Evolutionary conservation across 1,284 basidiomycete species (phyloP), one percentile per base, ranked within the genome.

Genomic region (Microbotryomycetes sp.): DNA sequence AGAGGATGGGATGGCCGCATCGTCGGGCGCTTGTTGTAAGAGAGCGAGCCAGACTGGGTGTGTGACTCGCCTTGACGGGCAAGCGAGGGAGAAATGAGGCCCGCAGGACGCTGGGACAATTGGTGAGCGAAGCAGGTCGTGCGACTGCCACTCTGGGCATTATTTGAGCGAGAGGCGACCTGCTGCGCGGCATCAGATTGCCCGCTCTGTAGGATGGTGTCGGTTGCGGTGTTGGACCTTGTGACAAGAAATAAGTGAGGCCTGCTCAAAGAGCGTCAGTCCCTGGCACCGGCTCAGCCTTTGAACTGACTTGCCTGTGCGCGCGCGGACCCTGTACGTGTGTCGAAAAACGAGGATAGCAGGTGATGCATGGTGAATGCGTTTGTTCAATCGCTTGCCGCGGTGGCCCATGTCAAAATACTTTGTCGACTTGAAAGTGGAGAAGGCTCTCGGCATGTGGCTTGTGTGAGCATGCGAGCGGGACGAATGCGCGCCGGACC

Each of bases 1-100:
- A 13, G 23, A 66, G 52, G 45, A 68, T 35, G 9, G 54, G 61
- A 24, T 61, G 24, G 13, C 48, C 64, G 3, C 49, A 45, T 41
- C 35, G 35, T 41, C 35, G 35, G 18, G 35, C 9, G 18, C 11
- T 41, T 9, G 35, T 41, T 18, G 35, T 11, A 18, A 41, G 18
- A 11, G 35, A 11, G 9, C 35, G 35, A 41, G 35, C 18, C 9
- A 41, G 35, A 18, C 11, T 41, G 11, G 35, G 18, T 11, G 35
- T 41, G 9, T 9, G 35, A 18, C 9, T 18, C 35, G 18, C 11
- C 9, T 18, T 41, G 35, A 41, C 18, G 35, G 11, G 35, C 35
- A 18, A 41, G 11, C 11, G 35, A 18, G 18, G 18, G 35, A 18
- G 35, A 41, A 18, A 41, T 18, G 35, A n/a, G n/a, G n/a, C n/a